Percentiles rank a stretch among this genome's conserved stretches.
phyloP scores from a whole-genome alignment of 805 yeast species.

The Kodamaea kaohsiungensis region DNA sequence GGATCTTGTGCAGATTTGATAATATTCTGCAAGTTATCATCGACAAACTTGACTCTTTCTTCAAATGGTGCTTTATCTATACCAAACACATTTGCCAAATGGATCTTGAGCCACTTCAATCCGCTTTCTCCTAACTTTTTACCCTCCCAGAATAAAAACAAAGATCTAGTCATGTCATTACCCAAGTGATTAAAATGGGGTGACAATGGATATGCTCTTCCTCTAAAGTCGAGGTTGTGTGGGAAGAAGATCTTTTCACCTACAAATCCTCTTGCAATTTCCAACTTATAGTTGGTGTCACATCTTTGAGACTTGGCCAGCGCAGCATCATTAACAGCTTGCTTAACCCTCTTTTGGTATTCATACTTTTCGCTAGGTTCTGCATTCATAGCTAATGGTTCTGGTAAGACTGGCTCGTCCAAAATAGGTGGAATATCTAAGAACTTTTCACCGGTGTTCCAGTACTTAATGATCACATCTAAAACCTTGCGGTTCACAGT shows the following conservation, averaged over 20 bases:
- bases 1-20: constrained; percentile 65
- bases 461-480: constrained; percentile 67
- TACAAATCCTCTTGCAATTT: constrained; percentile 87
- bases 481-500: constrained; percentile 77
- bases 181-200: constrained; percentile 83
- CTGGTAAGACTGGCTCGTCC: constrained; percentile 47
- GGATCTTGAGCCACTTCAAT: constrained; percentile 73
- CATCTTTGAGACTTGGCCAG: constrained; percentile 84
- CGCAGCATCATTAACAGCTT: constrained; percentile 58
- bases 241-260: constrained; percentile 80
- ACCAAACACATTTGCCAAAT: constrained; percentile 72
- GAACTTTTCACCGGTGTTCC: constrained; percentile 83
- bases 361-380: constrained; percentile 72
- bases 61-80: constrained; percentile 68
- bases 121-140: constrained; percentile 65
- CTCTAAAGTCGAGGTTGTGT: constrained; percentile 79
- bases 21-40: constrained; percentile 56
- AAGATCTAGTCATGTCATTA: constrained; percentile 72
- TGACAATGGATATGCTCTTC: constrained; percentile 79
- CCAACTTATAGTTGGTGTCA: constrained; percentile 89
- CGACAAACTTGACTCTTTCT: constrained; percentile 61
- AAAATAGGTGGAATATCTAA: constrained; percentile 64
- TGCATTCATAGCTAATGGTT: constrained; percentile 58
- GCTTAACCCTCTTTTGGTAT: constrained; percentile 65
- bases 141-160: constrained; percentile 77